phyloP scores from a whole-genome alignment of 2,329 filamentous ascomycete genomes.

The Claviceps monticola region DNA sequence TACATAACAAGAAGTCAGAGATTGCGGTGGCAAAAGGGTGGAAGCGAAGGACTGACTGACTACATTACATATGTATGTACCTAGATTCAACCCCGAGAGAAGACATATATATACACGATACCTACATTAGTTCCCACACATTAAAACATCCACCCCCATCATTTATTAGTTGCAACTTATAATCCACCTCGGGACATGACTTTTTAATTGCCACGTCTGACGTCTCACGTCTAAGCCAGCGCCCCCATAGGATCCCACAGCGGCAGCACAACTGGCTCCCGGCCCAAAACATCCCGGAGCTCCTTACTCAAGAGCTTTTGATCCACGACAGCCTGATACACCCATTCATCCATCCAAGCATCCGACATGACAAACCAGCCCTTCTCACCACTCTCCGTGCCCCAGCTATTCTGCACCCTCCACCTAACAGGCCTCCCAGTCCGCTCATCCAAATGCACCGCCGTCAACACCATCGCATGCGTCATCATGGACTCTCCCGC shows the following conservation, averaged over 20 bases:
- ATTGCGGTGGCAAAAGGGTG: too few relatives aligned
- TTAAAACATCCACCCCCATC: too few relatives aligned
- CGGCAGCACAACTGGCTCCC: constrained; percentile 57
- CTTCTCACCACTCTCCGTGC: constrained; percentile 48
- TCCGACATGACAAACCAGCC: constrained; percentile 89
- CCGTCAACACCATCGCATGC: constrained; percentile 84
- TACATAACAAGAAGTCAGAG: too few relatives aligned
- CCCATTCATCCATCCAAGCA: constrained; percentile 65
- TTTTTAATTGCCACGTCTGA: too few relatives aligned
- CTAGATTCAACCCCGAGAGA: too few relatives aligned
- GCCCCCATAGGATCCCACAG: constrained; percentile 74
- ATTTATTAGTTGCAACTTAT: too few relatives aligned
- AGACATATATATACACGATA: too few relatives aligned
- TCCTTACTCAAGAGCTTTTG: constrained; percentile 51
- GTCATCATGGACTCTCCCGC: constrained; percentile 75
- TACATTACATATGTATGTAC: too few relatives aligned
- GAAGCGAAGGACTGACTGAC: too few relatives aligned
- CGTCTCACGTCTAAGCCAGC: constrained; percentile 34
- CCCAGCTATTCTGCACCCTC: constrained; percentile 84
- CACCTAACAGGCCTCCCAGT: constrained; percentile 55
- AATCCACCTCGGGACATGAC: too few relatives aligned
- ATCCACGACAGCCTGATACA: constrained; percentile 78
- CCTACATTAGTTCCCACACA: too few relatives aligned
- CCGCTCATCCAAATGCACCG: constrained; percentile 59
- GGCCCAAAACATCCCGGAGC: constrained; percentile 54